Base-by-base conservation (phyloP, 768 basidiomycete species). In the Pisolithus tinctorius region DNA sequence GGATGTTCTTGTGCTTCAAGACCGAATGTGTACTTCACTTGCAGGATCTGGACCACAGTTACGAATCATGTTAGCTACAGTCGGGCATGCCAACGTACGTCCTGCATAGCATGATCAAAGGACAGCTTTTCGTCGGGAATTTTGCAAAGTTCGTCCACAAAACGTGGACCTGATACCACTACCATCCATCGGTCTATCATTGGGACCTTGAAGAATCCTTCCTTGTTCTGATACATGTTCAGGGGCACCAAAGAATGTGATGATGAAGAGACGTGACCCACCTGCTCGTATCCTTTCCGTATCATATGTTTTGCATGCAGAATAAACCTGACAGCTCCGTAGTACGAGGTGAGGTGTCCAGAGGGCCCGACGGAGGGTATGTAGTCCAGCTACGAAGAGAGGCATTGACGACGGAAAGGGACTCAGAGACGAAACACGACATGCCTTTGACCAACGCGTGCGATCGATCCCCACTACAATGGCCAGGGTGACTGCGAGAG, bases 81-180 rank as follows among this genome's bases (percentile, higher is more conserved):
- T 42, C 40, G 51, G 2, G 40, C 27, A 41, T 26, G 26, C 25
- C 27, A 29, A 59, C 65, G 9, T 47, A 78, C 80, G 27, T 74
- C 72, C 44, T 63, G 55, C 38, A 71, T 65, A 4, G 71, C 71
- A 17, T 71, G 68, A 51, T 59, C 53, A 47, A 73, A 68, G 27
- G 76, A 78, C 4, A 79, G 62, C 26, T 69, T 67, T n/a, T 75
- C 67, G 45, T 78, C 77, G 5, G 72, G 66, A n/a, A 73, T 72
- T 51, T 63, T 73, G 23, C 77, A 71, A 16, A 84, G 58, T 39
- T 83, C 81, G 6, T 81, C 75, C 11, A 81, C 62, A 43, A 74
- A 64, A 25, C 72, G 53, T 0, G 66, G 61, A 1, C 76, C 73
- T 17, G 68, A 68, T 20, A 75, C 60, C 6, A 82, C 60, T 20